Percentiles rank a stretch among this genome's conserved stretches.
phyloP scores from a whole-genome alignment of 2,329 filamentous ascomycete genomes.

The Diaporthe destruens region DNA sequence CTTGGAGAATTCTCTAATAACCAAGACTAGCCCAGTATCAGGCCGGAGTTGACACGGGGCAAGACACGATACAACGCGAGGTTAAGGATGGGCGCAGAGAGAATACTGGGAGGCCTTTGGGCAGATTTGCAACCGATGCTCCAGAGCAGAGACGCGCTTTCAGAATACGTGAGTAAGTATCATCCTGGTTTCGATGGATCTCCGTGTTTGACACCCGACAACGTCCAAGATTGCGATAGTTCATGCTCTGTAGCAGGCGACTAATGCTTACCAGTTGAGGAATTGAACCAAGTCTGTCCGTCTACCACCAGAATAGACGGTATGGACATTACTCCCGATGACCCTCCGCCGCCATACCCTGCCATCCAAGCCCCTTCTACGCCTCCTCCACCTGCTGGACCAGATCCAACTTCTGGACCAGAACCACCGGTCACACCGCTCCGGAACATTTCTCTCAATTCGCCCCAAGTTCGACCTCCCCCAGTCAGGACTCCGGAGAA shows the following conservation, averaged over 20 bases:
- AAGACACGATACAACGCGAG: neutral
- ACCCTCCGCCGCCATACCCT: neutral
- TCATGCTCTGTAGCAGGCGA: too few species aligned
- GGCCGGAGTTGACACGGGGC: too few species aligned
- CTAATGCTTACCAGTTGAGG: too few species aligned
- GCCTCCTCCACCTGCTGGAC: neutral
- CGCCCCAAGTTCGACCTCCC: neutral
- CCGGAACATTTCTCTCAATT: neutral
- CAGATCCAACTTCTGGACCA: neutral
- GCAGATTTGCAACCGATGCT: neutral
- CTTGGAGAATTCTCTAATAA: too few species aligned
- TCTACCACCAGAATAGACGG: neutral
- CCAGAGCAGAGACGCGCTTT: neutral
- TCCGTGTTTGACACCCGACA: too few species aligned
- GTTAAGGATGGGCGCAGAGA: neutral
- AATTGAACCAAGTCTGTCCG: neutral
- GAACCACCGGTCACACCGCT: neutral
- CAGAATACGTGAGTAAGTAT: neutral
- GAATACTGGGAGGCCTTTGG: neutral
- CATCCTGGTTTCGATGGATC: too few species aligned
- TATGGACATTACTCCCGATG: neutral
- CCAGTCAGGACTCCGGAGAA: neutral
- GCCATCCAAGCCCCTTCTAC: neutral
- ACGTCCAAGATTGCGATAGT: too few species aligned
- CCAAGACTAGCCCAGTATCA: too few species aligned